These are phyloP conservation scores for Chlorella sp. DNA, from an alignment of 139 green algal species.

Conservation along the genomic window DNA sequence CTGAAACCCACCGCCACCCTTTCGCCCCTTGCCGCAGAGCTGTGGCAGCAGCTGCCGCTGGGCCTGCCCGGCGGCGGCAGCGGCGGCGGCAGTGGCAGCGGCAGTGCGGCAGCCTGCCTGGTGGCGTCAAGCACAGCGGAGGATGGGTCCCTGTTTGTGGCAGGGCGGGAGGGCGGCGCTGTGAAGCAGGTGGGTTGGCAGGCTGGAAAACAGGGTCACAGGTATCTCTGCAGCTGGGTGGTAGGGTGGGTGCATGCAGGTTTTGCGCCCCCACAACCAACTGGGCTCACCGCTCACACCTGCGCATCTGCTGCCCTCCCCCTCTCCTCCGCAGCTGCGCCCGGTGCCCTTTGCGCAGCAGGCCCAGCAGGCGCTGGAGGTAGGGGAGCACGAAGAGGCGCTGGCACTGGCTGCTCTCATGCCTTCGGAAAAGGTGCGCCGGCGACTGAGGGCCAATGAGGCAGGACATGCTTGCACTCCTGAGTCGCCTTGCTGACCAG, in stretches of 20 bases:
- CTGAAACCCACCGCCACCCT: too few species aligned
- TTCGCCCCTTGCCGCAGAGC: not conserved
- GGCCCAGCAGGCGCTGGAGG: conserved; percentile 64
- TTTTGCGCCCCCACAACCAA: too few species aligned
- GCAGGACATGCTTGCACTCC: too few species aligned
- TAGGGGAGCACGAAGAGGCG: conserved; percentile 73
- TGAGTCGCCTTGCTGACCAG: too few species aligned
- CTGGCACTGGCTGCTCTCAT: conserved; percentile 61
- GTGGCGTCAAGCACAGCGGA: not conserved
- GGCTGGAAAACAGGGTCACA: not conserved
- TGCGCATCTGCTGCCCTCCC: not conserved
- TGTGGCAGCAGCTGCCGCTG: conserved; percentile 18
- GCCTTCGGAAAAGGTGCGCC: too few species aligned
- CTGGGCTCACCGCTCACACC: not conserved
- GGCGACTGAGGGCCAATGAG: too few species aligned
- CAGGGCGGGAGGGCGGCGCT: not conserved
- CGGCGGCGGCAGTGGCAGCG: conserved; percentile 48
- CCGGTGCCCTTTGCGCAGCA: conserved; percentile 48
- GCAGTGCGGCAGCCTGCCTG: conserved; percentile 30
- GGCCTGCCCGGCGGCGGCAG: conserved; percentile 43
- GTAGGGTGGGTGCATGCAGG: too few species aligned
- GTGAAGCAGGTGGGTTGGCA: not conserved
- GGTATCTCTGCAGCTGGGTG: not conserved
- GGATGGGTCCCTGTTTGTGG: conserved; percentile 57
- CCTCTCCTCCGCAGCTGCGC: not conserved